Evolutionary conservation across 345 rosid species (phyloP), one percentile per base, ranked within the genome.

Genomic region (Melaleuca quinquenervia): DNA sequence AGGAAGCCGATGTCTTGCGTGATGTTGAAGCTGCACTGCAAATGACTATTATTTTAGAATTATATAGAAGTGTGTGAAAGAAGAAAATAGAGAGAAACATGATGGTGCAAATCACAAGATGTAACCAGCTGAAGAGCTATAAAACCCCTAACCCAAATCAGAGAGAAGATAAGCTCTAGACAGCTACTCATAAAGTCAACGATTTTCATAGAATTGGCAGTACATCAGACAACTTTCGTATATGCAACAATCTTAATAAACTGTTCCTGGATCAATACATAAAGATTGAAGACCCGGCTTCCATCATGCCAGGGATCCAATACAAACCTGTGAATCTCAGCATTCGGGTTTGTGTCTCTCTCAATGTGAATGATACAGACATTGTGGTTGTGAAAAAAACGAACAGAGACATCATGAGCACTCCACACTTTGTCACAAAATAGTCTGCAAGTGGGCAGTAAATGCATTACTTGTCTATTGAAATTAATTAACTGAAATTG

Each of bases 1-100:
- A 78, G 99, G 99, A 87, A 96, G 93, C 86, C 91, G 94, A 90
- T 95, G 98, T 84, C 95, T 98, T 90, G 99, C 99, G 90, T 96
- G 99, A 93, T 98, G 99, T 87, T 98, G 99, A 92, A 98, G 99
- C 95, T 98, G 99, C 94, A 96, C 99, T 96, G 99, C 91, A 93
- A 90, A 74, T 49, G 29, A 54, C 58, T 55, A 84, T 27, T 50
- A 55, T 44, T 29, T 52, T 76, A 82, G 87, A 52, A 55, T 10
- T 27, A 49, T 27, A 27, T 16, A 83, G 26, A 16, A 83, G 84
- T 52, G 27, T 14, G 48, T 52, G 60, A 83, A 52, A 83, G 14
- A 52, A 52, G 80, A 70, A 70, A 70, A 70, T 18, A 70, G 48
- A 36, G 26, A 3, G 29, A n/a, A 50, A 82, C 7, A 50, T 36